Conservation (phyloP, 169 alveolate species). For the Plasmodium vivax region DNA sequence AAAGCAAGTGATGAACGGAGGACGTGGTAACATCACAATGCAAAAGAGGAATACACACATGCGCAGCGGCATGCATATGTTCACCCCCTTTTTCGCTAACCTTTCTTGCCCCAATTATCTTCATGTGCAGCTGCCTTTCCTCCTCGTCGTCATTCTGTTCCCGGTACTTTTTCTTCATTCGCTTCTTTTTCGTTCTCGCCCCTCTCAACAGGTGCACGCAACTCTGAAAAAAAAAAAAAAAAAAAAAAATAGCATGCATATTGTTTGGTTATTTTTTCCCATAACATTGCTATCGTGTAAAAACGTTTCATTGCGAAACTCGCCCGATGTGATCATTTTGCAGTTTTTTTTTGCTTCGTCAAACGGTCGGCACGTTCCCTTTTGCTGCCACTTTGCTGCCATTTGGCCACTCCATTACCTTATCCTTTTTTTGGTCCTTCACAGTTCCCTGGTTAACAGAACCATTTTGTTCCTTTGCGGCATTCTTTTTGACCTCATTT, state of each 20-base stretch:
- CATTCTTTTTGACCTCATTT: slow-evolving; percentile 10
- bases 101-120: slow-evolving; percentile 48
- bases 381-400: background rate
- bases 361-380: background rate
- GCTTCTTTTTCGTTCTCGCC: slow-evolving; percentile 47
- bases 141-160: slow-evolving; percentile 64
- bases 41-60: background rate
- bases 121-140: slow-evolving; percentile 52
- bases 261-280: background rate
- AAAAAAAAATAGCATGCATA: background rate
- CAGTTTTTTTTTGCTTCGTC: background rate
- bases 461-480: background rate
- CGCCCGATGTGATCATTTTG: no score
- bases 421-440: slow-evolving; percentile 9
- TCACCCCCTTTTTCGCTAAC: background rate
- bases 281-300: no score
- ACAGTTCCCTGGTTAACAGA: background rate
- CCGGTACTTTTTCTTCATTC: slow-evolving; percentile 60
- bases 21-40: background rate
- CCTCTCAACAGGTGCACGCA: slow-evolving; percentile 58
- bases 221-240: slow-evolving; percentile 18
- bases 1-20: background rate
- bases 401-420: background rate
- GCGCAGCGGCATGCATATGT: background rate
- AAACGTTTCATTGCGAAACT: no score